A percentile compares a stretch with the other conserved stretches of the same genome.
Evolutionary conservation across 1,284 basidiomycete genomes (phyloP).

Genomic region (Blastosporella zonata): DNA sequence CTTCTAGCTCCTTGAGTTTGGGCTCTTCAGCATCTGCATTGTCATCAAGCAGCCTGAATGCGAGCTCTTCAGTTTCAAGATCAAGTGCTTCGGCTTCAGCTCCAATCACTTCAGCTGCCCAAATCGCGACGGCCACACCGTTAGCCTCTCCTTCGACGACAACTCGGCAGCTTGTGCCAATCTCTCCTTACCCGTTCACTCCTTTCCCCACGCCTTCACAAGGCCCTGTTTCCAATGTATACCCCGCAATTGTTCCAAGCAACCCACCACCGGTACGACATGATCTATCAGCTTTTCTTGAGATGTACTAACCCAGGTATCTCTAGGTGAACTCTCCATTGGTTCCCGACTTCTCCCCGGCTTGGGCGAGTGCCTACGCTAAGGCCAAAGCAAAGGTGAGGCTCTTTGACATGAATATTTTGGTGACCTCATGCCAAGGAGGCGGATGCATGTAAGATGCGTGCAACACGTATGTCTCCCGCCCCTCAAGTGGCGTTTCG

Average conservation of each 20-base stretch:
- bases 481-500: too few species aligned
- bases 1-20: background rate
- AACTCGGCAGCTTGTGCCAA: conserved; percentile 21
- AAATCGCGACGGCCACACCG: background rate
- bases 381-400: conserved; percentile 46
- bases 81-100: background rate
- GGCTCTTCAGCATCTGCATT: background rate
- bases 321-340: conserved; percentile 33
- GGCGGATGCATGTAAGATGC: background rate
- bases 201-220: conserved; percentile 45
- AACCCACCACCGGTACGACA: conserved; percentile 39
- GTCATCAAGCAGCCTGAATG: too few species aligned
- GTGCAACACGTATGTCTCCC: background rate
- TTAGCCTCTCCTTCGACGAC: conserved; percentile 3
- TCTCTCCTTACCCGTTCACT: conserved; percentile 34
- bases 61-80: background rate
- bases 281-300: background rate
- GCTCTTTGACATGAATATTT: conserved; percentile 1
- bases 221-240: conserved; percentile 35
- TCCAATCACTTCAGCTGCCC: background rate
- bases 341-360: conserved; percentile 47
- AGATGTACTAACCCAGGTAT: background rate
- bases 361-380: conserved; percentile 46
- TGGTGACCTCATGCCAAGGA: background rate
- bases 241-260: conserved; percentile 41